phyloP scores from a whole-genome alignment of 2,329 filamentous ascomycete genomes.

The Colletotrichum sp. region DNA sequence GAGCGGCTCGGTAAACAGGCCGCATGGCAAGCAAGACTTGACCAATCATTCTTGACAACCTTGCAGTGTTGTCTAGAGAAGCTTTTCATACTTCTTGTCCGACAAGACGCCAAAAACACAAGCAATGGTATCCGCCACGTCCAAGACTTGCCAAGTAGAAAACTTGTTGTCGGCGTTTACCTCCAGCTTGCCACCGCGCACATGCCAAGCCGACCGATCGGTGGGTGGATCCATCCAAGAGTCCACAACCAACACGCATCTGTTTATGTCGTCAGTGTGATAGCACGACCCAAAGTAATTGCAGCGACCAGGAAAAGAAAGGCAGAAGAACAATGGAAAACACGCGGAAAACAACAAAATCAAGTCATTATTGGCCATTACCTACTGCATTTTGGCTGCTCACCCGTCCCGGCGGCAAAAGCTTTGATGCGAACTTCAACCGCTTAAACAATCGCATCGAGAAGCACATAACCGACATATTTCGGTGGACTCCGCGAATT shows the following conservation, averaged over 20 bases:
- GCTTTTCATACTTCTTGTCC: neutral
- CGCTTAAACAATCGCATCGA: neutral
- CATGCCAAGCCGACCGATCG: neutral
- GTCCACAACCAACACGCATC: neutral
- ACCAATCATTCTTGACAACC: neutral
- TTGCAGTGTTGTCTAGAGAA: neutral
- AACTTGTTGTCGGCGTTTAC: neutral
- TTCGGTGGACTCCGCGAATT: rapidly evolving
- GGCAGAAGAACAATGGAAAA: neutral
- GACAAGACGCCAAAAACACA: neutral
- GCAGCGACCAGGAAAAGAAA: neutral
- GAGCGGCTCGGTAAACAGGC: neutral
- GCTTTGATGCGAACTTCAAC: neutral
- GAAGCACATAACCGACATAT: rapidly evolving
- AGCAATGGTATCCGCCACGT: neutral
- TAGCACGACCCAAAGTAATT: neutral
- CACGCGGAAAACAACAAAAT: neutral
- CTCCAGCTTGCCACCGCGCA: neutral
- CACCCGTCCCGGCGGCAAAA: neutral
- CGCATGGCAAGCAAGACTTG: neutral
- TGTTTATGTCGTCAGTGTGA: neutral
- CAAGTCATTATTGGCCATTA: neutral
- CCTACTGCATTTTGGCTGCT: rapidly evolving
- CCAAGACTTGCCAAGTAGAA: neutral
- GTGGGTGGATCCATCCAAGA: neutral